Percentiles rank a stretch among this genome's conserved stretches.
phyloP scores from a whole-genome alignment of 495 filamentous ascomycete genomes.

The Penicillium subrubescens region DNA sequence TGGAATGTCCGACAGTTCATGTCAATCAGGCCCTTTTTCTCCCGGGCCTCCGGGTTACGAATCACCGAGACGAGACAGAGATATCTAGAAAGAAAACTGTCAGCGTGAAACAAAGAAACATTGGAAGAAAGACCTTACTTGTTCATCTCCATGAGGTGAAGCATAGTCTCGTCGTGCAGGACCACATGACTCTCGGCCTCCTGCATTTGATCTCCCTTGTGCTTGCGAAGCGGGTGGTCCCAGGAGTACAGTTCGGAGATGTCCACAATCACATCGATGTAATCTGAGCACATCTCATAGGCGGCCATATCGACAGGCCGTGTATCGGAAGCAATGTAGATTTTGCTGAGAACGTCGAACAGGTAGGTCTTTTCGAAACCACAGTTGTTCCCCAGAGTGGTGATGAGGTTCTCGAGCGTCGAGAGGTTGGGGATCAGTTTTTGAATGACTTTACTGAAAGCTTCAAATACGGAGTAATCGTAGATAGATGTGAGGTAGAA shows the following conservation, averaged over 20 bases:
- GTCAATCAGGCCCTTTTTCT: conserved; percentile 61
- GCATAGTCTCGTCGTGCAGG: conserved; percentile 75
- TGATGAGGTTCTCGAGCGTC: conserved; percentile 87
- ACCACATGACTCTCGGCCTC: conserved; percentile 81
- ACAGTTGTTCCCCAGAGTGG: conserved; percentile 83
- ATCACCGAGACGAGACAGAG: conserved; percentile 77
- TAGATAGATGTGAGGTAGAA: conserved; percentile 97
- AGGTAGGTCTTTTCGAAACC: conserved; percentile 97
- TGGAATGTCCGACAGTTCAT: conserved; percentile 65
- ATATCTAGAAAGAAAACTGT: conserved; percentile 38
- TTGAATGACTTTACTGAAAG: conserved; percentile 96
- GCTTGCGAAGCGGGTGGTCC: conserved; percentile 58
- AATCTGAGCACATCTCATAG: conserved; percentile 98
- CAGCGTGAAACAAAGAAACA: conserved; percentile 1
- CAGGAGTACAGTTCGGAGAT: conserved; percentile 92
- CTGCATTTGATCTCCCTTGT: conserved; percentile 64
- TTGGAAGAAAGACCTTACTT: conserved; percentile 55
- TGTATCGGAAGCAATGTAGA: conserved; percentile 95
- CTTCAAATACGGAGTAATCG: conserved; percentile 97
- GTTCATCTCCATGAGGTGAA: conserved; percentile 89
- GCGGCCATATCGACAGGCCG: conserved; percentile 87
- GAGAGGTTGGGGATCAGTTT: conserved; percentile 92
- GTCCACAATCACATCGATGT: conserved; percentile 96
- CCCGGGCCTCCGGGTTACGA: conserved; percentile 59
- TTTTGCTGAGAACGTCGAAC: conserved; percentile 95